phyloP scores from a whole-genome alignment of 495 filamentous ascomycete genomes.

The Penicillium flavigenum region DNA sequence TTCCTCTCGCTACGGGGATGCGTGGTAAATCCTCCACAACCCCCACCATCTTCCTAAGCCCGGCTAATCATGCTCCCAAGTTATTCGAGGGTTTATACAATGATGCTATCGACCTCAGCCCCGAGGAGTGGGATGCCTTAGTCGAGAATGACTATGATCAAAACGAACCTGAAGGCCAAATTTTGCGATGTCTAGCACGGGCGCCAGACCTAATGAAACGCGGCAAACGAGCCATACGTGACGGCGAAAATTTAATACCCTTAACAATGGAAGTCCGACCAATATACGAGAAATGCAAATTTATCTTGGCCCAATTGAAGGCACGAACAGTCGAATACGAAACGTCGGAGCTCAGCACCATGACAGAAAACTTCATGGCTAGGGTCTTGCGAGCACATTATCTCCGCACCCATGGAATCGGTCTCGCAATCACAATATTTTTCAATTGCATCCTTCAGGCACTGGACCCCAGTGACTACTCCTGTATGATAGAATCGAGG shows the following conservation, averaged over 20 bases:
- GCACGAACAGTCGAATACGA: conserved; percentile 12
- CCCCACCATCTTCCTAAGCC: not conserved
- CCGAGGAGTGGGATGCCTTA: conserved; percentile 38
- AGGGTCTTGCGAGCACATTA: conserved; percentile 29
- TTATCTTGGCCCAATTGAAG: conserved; percentile 20
- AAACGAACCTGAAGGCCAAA: conserved; percentile 29
- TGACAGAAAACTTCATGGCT: not conserved
- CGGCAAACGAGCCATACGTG: conserved; percentile 13
- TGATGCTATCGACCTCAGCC: conserved; percentile 33
- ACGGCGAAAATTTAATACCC: conserved; percentile 9
- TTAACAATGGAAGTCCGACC: conserved; percentile 26
- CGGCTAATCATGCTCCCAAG: conserved; percentile 23
- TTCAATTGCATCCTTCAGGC: conserved; percentile 36
- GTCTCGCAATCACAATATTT: conserved; percentile 29
- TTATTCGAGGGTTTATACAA: conserved; percentile 45
- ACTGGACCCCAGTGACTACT: conserved; percentile 17
- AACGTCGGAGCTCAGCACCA: conserved; percentile 2
- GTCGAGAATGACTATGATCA: conserved; percentile 32
- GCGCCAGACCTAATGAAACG: conserved; percentile 33
- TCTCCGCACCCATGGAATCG: conserved; percentile 37
- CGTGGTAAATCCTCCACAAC: conserved; percentile 33
- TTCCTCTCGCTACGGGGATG: conserved; percentile 40
- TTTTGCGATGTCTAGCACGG: conserved; percentile 30
- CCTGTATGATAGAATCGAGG: conserved; percentile 23
- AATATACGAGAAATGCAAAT: conserved; percentile 31